Base-by-base conservation (phyloP, 352 stramenopile genomes). In the Phytophthora fragariae region DNA sequence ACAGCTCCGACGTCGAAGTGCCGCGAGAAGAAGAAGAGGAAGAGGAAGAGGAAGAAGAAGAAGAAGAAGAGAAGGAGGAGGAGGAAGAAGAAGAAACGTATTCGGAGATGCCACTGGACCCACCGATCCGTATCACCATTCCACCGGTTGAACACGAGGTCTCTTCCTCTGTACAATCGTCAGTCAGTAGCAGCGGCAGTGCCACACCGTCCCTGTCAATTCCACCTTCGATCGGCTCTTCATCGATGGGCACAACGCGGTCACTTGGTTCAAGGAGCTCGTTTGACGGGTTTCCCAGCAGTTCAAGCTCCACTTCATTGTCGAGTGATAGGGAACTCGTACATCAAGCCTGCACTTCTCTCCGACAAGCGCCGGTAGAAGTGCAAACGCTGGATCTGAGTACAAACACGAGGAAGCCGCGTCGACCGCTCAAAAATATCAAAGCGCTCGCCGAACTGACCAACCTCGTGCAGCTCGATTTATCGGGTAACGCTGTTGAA, bases 401-500 rank as follows among this genome's bases (percentile, higher is more conserved):
- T 50, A 77, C 70, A 5, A 79, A 72, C 10, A 66, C 76, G 0
- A 90, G 82, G 47, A 90, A 84, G 47, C 79, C 76, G 4, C 83
- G 80, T 56, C 84, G 82, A 60, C 64, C 81, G 10, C 76, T 92
- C n/a, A 93, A 94, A 73, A 88, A 68, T 21, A 54, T 93, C 3
- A 72, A 76, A 53, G 82, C 80, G 7, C 72, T 96, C 17, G 73
- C 55, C 0, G 73, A 80, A 10, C 89, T 91, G 49, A 65, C 47
- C 9, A 87, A 81, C 47, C 72, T 96, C 14, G 75, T 77, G 39
- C 68, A 84, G 2, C 67, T 96, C 4, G 79, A 95, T 21, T 76
- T 91, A 10, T 77, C 86, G 5, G 86, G 88, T n/a, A 90, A 96
- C 72, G 79, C 79, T 10, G 70, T 95, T 14, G 68, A 79, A 21